phyloP scores from a whole-genome alignment of 805 yeast genomes.

The Blastobotrys chiropterorum region DNA sequence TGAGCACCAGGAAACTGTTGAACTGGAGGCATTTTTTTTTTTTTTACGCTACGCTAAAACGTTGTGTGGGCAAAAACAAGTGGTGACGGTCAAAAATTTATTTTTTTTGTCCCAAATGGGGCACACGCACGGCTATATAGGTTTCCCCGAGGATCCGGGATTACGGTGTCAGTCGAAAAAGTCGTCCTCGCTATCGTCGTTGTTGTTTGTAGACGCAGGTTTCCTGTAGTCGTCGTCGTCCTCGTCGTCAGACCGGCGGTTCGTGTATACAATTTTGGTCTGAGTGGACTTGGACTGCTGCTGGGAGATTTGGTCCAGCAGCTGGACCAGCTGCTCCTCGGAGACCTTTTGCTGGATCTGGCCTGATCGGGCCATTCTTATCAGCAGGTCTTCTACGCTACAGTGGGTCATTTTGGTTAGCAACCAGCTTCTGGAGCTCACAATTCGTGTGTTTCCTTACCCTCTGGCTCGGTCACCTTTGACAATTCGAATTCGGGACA shows the following conservation, averaged over 20 bases:
- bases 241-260: conserved; percentile 35
- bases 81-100: not conserved
- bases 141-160: no score
- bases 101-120: not conserved
- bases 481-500: conserved; percentile 80
- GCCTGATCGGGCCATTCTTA: conserved; percentile 69
- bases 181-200: conserved; percentile 33
- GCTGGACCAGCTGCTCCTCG: conserved; percentile 76
- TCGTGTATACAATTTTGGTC: conserved; percentile 54
- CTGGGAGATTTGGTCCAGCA: conserved; percentile 75
- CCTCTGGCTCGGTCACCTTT: conserved; percentile 86
- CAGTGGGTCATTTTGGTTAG: conserved; percentile 10
- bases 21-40: conserved; percentile 31
- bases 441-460: conserved; percentile 11
- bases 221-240: conserved; percentile 36
- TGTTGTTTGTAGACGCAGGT: conserved; percentile 32
- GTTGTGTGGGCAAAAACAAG: no score
- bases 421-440: not conserved
- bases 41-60: no score
- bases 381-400: conserved; percentile 68
- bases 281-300: conserved; percentile 54
- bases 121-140: no score
- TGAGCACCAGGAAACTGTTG: conserved; percentile 21
- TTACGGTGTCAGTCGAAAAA: conserved; percentile 36
- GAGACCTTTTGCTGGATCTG: conserved; percentile 65